Evolutionary conservation across 2,329 filamentous ascomycete genomes (phyloP), one percentile per base, ranked within the genome.

Genomic region (Hortaea sp.): DNA sequence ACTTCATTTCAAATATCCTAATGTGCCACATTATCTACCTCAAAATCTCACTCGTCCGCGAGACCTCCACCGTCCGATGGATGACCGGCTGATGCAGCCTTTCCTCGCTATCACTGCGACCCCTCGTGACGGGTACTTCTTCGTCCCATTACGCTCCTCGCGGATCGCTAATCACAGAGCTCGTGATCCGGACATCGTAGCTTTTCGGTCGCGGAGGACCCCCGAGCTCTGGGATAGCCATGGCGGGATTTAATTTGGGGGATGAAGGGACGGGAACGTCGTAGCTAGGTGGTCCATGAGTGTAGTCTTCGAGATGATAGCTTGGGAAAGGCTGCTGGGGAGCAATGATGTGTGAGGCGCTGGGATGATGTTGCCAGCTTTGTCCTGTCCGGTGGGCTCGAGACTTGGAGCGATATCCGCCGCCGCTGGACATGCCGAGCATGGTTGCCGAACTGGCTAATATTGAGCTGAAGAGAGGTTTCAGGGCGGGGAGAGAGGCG

Each of bases 41-140:
- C 38, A 35, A 34, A 39, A 34, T 61, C 62, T 65, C 35, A 53
- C 35, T 49, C 3, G 48, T 44, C 29, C 39, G 35, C 1, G 41
- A 35, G 13, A 49, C 37, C 41, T 51, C 46, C 28, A 49, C 28
- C 20, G 37, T 49, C 46, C 43, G 46, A 20, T 46, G 46, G 6
- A 51, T 51, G 10, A 43, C 43, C 6, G 47, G 47, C 10, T 43
- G 29, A 30, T 47, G 47, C 27, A 49, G 32, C 29, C 44, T 34
- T 35, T 51, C 49, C 28, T 49, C 29, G 27, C 47, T 51, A 1
- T 41, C 49, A 13, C 39, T 42, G 29, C 44, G 30, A 9, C 28
- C 39, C 10, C 27, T 12, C 9, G 12, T 12, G 11, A 11, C 35
- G 13, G 20, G 12, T 10, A 28, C 42, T 20, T 42, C 37, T 6